phyloP scores from a whole-genome alignment of 495 filamentous ascomycete species.

The Tuber magnatum region DNA sequence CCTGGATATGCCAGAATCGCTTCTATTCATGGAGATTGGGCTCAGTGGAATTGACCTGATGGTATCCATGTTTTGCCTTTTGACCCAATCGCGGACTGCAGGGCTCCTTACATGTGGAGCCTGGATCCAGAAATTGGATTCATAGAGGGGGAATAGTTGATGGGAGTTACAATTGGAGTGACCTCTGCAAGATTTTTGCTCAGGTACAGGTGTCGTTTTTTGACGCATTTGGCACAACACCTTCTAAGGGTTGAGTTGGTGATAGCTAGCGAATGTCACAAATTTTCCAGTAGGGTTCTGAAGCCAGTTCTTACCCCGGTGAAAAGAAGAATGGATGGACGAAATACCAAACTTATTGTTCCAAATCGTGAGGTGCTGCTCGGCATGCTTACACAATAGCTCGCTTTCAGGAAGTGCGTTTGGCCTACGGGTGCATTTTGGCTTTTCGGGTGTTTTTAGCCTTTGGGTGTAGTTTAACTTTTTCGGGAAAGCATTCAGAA shows the following conservation, averaged over 20 bases:
- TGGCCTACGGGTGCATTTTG: too few species aligned
- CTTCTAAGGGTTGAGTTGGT: neutral
- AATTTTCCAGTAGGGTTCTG: constrained; percentile 55
- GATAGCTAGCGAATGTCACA: constrained; percentile 8
- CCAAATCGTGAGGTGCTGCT: too few species aligned
- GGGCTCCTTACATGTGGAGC: constrained; percentile 64
- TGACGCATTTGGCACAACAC: too few species aligned
- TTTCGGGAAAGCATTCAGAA: too few species aligned
- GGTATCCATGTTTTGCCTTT: constrained; percentile 65
- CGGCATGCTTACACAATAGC: too few species aligned
- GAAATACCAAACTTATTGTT: constrained; percentile 62
- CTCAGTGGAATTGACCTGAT: constrained; percentile 70
- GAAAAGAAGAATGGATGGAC: constrained; percentile 77
- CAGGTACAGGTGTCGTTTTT: constrained; percentile 45
- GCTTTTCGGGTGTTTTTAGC: too few species aligned
- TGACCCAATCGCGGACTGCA: constrained; percentile 68
- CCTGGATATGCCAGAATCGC: constrained; percentile 74
- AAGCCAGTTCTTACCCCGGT: constrained; percentile 83
- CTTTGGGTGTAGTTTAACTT: too few species aligned
- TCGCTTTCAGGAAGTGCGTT: too few species aligned
- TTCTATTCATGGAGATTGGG: constrained; percentile 83
- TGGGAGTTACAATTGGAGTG: constrained; percentile 69
- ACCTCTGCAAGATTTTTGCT: constrained; percentile 63
- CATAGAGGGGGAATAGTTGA: constrained; percentile 63
- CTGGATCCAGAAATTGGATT: constrained; percentile 83